phyloP scores from a whole-genome alignment of 1,284 basidiomycete species.

The Takashimella koratensis region DNA sequence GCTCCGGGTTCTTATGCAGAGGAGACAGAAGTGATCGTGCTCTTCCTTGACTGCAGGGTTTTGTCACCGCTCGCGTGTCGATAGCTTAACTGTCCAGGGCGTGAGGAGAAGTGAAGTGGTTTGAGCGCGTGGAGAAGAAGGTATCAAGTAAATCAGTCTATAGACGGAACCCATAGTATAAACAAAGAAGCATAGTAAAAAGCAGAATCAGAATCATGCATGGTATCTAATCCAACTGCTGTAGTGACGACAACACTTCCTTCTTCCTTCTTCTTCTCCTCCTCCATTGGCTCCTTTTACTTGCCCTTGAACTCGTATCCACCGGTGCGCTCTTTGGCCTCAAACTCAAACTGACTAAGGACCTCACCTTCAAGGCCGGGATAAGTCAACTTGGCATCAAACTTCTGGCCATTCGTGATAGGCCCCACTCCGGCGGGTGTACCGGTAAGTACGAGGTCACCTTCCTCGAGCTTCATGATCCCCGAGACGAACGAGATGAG shows the following conservation, averaged over 20 bases:
- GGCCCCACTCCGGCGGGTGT: slow-evolving; percentile 89
- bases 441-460: slow-evolving; percentile 78
- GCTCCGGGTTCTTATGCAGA: no score
- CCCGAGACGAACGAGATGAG: slow-evolving; percentile 87
- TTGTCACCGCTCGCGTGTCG: no score
- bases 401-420: slow-evolving; percentile 68
- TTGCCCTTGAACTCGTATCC: slow-evolving; percentile 61
- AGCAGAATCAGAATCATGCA: no score
- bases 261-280: neutral
- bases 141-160: no score
- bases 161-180: no score
- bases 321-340: slow-evolving; percentile 62
- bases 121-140: no score
- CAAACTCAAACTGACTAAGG: slow-evolving; percentile 62
- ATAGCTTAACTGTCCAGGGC: no score
- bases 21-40: no score
- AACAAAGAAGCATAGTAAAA: no score
- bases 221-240: neutral
- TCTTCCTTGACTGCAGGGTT: no score
- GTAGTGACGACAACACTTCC: neutral
- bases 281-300: neutral
- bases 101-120: no score
- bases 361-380: slow-evolving; percentile 58
- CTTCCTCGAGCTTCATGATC: slow-evolving; percentile 95
- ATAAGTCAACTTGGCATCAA: slow-evolving; percentile 66